Base-by-base conservation (phyloP, 2,329 filamentous ascomycete genomes). In the Arachnopeziza araneosa region DNA sequence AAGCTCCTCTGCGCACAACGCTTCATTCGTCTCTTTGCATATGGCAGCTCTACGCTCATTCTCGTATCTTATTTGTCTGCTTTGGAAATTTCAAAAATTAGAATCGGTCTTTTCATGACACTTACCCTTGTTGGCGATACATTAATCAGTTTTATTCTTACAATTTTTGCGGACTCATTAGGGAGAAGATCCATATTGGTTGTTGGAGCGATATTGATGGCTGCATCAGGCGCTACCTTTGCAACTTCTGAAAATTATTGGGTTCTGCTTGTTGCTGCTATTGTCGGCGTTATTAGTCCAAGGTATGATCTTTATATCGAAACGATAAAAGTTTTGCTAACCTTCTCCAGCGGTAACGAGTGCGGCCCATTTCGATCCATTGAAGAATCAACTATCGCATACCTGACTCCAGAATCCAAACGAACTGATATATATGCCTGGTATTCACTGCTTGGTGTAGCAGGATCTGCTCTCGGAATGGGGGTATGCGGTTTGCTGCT, bases 31-130 rank as follows among this genome's bases (percentile, higher is more conserved):
- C 78, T 87, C 55, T 83, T 85, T 62, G 86, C 84, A 6, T 88
- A 87, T 67, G 85, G 85, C 56, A 75, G 76, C 6, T 82, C 81
- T 7, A 83, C 80, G 0, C 77, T 86, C 3, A 78, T 86, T 58
- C 77, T 86, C 5, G 84, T 83, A 12, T 75, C 80, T 23, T 86
- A 82, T 63, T 77, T 88, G 8, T 75, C 76, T 17, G 75, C 74
- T 1, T 74, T 86, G 1, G 76, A 73, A 9, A 76, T 81, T 50
- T 77, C 81, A 1, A 77, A 83, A 60, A 75, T 78, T 0, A 74
- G 74, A 32, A 82, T 84, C 61, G 85, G 85, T 2, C 72, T 86
- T 0, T 88, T 88, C 73, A 87, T 88, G 84, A 86, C 83, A 0
- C 69, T 87, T 63, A 88, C 85, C 0, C 72, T 88, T 19, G 74